Evolutionary conservation across 768 basidiomycete genomes (phyloP), one percentile per base, ranked within the genome.

Genomic region (Kwoniella bestiolae): DNA sequence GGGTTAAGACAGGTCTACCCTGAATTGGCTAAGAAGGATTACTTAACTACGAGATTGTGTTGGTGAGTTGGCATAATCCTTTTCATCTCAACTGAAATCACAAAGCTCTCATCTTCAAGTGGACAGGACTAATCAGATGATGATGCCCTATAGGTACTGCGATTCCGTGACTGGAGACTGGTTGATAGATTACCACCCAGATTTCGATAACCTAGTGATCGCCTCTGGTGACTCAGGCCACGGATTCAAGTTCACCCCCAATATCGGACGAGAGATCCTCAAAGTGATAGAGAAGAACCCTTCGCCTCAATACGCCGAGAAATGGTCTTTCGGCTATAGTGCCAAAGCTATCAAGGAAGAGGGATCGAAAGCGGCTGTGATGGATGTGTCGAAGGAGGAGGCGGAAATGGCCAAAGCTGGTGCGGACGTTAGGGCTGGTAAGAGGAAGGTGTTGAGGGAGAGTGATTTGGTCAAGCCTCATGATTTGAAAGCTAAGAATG

Each of bases 81-180:
- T 26, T 35, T 32, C 25, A 55, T 55, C 29, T n/a, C n/a, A n/a
- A n/a, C n/a, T n/a, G n/a, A 32, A 55, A 18, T 55, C 16, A 31
- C 5, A 32, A 38, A n/a, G 34, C 11, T 44, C n/a, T n/a, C n/a
- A n/a, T n/a, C n/a, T n/a, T n/a, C n/a, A n/a, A n/a, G n/a, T n/a
- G n/a, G n/a, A n/a, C n/a, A n/a, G n/a, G n/a, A n/a, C n/a, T n/a
- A n/a, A n/a, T n/a, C n/a, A n/a, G n/a, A n/a, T n/a, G n/a, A n/a
- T n/a, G n/a, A n/a, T n/a, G n/a, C n/a, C n/a, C n/a, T n/a, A 50
- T 68, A 94, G 92, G 92, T 97, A 97, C 78, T 89, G 89, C 25
- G 94, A 96, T 72, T 87, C 92, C 4, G 85, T 88, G 1, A 90
- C 94, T 73, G 89, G 87, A 3, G 86, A 97, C 79, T 97, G 92